Conservation (phyloP, 176 grass and related monocot species). For the Metroxylon sagu region DNA sequence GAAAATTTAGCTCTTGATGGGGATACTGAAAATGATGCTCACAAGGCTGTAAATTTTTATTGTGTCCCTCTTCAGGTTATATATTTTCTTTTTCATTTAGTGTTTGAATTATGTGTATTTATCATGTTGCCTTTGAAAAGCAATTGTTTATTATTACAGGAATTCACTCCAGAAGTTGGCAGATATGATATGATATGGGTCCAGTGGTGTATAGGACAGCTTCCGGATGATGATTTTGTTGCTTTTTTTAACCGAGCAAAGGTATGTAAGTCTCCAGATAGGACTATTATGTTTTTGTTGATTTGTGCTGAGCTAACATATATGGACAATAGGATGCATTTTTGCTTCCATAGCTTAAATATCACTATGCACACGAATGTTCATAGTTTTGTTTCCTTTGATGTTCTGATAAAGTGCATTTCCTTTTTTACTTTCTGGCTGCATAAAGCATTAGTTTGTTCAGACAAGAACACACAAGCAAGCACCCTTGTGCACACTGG, state of each 20-base stretch:
- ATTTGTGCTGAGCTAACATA: neutral
- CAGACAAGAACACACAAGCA: too few relatives aligned
- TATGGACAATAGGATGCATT: too few relatives aligned
- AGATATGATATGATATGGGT: slow-evolving; percentile 99
- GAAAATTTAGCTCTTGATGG: slow-evolving; percentile 59
- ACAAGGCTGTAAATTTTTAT: slow-evolving; percentile 77
- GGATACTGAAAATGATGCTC: slow-evolving; percentile 35
- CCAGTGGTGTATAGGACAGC: slow-evolving; percentile 98
- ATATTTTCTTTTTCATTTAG: neutral
- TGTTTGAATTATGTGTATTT: neutral
- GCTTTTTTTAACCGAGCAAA: slow-evolving; percentile 90
- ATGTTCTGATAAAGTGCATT: too few relatives aligned
- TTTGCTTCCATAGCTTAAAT: too few relatives aligned
- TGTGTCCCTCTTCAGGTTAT: slow-evolving; percentile 90
- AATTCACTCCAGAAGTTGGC: slow-evolving; percentile 77
- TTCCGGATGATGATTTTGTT: slow-evolving; percentile 91
- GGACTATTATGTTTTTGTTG: neutral
- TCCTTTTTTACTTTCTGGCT: too few relatives aligned
- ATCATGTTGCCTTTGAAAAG: neutral
- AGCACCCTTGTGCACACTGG: too few relatives aligned
- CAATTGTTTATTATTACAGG: slow-evolving; percentile 23
- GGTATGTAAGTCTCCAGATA: slow-evolving; percentile 19
- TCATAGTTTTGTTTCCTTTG: too few relatives aligned
- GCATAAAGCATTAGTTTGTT: too few relatives aligned
- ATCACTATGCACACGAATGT: too few relatives aligned